Percentiles rank a stretch among this genome's conserved stretches.
Evolutionary conservation across 208 protist genomes (phyloP).

Genomic region (Angomonas deanei): DNA sequence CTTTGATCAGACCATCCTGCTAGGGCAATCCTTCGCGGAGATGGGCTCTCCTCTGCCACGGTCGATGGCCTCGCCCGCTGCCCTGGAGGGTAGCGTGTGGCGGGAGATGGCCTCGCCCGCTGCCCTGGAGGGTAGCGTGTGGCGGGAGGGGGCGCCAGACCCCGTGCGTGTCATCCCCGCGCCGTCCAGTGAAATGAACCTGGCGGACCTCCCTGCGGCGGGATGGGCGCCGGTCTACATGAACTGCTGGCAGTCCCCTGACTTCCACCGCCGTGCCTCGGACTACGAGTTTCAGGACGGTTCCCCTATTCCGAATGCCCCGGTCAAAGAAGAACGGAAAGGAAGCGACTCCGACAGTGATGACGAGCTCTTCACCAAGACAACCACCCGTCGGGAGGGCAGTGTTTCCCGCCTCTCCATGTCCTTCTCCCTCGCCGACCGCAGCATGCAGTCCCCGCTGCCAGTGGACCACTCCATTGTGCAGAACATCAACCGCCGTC

Average conservation of each 20-base stretch:
- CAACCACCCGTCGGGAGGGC: neutral
- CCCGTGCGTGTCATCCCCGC: neutral
- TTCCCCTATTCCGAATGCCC: slow-evolving; percentile 1
- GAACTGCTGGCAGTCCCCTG: neutral
- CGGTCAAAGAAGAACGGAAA: neutral
- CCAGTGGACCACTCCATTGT: slow-evolving; percentile 3
- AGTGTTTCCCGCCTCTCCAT: slow-evolving; percentile 2
- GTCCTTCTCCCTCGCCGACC: slow-evolving; percentile 1
- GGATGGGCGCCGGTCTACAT: slow-evolving; percentile 36
- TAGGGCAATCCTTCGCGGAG: slow-evolving; percentile 9
- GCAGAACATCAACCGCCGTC: slow-evolving; percentile 12
- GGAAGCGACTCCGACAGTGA: neutral
- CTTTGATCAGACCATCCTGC: slow-evolving; percentile 36
- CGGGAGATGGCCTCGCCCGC: neutral
- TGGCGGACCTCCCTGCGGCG: slow-evolving; percentile 19
- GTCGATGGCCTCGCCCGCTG: neutral
- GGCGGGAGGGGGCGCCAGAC: neutral
- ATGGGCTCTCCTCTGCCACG: slow-evolving; percentile 1
- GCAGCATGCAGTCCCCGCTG: neutral
- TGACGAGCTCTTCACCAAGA: neutral
- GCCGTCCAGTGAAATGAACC: slow-evolving; percentile 13
- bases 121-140: slow-evolving; percentile 2
- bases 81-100: neutral
- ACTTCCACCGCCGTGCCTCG: slow-evolving; percentile 9
- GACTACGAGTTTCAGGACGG: slow-evolving; percentile 3